Conservation (phyloP, 148 eudicot species). For the Vaccinium myrtillus region DNA sequence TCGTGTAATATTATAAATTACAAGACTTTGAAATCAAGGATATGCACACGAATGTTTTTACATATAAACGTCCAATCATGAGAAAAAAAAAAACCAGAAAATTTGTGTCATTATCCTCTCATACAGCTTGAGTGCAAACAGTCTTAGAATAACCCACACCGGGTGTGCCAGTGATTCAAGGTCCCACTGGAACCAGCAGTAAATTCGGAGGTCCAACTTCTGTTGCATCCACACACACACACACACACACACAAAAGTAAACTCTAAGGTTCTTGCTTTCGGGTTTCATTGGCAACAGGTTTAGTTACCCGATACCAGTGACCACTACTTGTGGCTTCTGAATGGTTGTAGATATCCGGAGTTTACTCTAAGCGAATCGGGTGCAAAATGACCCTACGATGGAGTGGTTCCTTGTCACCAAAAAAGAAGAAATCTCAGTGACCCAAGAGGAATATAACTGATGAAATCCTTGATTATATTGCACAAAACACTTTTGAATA, state of each 20-base stretch:
- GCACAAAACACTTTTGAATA: neutral
- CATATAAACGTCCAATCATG: neutral
- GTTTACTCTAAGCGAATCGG: neutral
- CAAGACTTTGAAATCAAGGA: no score
- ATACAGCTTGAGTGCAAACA: neutral
- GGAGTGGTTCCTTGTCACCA: neutral
- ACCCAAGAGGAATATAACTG: neutral
- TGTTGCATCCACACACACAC: no score
- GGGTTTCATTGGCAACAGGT: neutral
- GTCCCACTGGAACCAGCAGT: neutral
- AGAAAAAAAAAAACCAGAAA: no score
- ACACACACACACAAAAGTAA: no score
- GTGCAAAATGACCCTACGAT: neutral
- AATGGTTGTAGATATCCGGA: neutral
- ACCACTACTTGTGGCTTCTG: neutral
- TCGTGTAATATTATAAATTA: no score
- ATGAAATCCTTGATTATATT: neutral
- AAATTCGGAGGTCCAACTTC: neutral
- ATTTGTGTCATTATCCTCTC: neutral
- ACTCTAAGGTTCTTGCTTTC: neutral
- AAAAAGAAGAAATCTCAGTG: neutral
- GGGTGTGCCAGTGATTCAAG: neutral
- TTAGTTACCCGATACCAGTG: neutral
- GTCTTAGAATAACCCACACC: neutral
- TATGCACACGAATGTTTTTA: no score